A percentile compares a stretch with the other conserved stretches of the same genome.
Conservation (phyloP, 1,284 basidiomycete species). For the Flammula alnicola region DNA sequence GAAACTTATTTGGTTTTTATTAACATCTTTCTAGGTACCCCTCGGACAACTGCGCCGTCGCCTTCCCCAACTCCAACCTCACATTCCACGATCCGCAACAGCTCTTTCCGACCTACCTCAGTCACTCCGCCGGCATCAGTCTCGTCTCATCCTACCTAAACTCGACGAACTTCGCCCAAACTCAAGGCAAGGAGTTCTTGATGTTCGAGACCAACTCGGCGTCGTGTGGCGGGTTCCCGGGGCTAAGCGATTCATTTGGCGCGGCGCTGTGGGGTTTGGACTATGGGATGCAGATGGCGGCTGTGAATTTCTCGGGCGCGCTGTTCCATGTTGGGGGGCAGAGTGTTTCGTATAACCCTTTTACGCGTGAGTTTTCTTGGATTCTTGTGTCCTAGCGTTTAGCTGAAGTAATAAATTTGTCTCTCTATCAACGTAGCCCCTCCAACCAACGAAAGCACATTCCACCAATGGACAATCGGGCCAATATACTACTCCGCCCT, state of each 20-base stretch:
- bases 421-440: constrained; percentile 42
- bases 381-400: background rate
- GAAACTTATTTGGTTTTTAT: background rate
- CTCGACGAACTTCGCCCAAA: constrained; percentile 49
- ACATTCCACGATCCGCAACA: constrained; percentile 50
- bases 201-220: constrained; percentile 87
- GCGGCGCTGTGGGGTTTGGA: constrained; percentile 76
- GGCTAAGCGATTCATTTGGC: constrained; percentile 74
- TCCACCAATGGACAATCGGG: constrained; percentile 65
- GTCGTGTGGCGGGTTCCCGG: constrained; percentile 81
- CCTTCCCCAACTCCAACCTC: constrained; percentile 12
- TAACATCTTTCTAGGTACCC: constrained; percentile 45
- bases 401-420: background rate
- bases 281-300: constrained; percentile 66
- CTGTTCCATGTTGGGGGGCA: constrained; percentile 71
- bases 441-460: constrained; percentile 62
- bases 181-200: constrained; percentile 55
- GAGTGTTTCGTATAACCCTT: constrained; percentile 62
- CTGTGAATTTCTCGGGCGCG: constrained; percentile 60
- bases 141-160: constrained; percentile 56
- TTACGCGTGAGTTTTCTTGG: constrained; percentile 22
- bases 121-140: constrained; percentile 52
- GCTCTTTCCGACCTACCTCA: constrained; percentile 60
- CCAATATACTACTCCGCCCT: constrained; percentile 74
- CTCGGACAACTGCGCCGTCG: constrained; percentile 60